Conservation (phyloP, 805 yeast genomes). For the Ogataea wickerhamii region DNA sequence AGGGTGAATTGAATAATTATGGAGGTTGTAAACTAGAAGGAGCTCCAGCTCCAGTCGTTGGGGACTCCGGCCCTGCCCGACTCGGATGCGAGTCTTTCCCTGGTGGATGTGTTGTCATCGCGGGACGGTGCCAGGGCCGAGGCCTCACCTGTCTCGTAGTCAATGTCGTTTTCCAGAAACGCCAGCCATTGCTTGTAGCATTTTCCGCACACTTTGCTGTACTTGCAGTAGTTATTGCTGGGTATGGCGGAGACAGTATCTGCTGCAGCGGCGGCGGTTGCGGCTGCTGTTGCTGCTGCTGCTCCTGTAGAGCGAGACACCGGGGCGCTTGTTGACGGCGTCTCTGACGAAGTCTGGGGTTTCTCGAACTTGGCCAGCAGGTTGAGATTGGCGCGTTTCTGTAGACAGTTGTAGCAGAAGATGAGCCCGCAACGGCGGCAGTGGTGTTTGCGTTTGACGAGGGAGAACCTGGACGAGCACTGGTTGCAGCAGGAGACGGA, state of each 20-base stretch:
- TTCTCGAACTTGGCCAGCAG: constrained; percentile 34
- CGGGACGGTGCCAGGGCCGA: constrained; percentile 1
- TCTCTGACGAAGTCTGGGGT: constrained; percentile 23
- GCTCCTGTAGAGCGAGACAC: constrained; percentile 3
- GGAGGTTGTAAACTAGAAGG: constrained; percentile 41
- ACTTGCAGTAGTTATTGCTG: constrained; percentile 22
- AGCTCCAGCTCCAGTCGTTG: constrained; percentile 53
- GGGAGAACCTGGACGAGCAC: constrained; percentile 25
- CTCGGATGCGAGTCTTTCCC: constrained; percentile 32
- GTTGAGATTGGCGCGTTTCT: constrained; percentile 30
- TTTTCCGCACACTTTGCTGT: constrained; percentile 27
- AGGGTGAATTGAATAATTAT: too few species aligned
- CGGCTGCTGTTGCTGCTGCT: neutral
- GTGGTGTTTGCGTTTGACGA: constrained; percentile 42
- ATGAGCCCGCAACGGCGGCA: constrained; percentile 51
- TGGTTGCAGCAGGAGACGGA: constrained; percentile 35
- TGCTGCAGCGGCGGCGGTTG: constrained; percentile 2
- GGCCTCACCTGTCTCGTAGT: constrained; percentile 22
- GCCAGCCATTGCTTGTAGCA: constrained; percentile 26
- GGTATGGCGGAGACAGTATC: neutral
- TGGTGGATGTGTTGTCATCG: constrained; percentile 5
- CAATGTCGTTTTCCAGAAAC: constrained; percentile 24
- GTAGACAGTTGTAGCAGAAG: constrained; percentile 36
- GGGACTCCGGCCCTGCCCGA: constrained; percentile 33
- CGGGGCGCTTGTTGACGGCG: constrained; percentile 2